Base-by-base conservation (phyloP, 495 filamentous ascomycete species). In the Penicillium robsamsonii region DNA sequence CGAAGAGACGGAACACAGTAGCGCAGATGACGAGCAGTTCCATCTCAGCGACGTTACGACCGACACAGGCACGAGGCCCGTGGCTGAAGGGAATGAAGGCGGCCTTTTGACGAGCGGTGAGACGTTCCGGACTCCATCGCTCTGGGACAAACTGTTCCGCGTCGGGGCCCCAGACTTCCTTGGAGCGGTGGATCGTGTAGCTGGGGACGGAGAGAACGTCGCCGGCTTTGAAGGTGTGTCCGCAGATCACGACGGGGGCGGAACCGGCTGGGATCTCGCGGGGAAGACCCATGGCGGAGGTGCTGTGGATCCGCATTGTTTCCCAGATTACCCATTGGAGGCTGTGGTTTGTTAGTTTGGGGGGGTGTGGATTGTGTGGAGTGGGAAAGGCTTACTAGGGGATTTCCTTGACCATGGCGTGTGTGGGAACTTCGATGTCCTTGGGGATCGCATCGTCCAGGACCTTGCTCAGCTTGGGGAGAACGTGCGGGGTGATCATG, bases 21-120 rank as follows among this genome's bases (percentile, higher is more conserved):
- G 81, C 81, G 38, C 85, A 85, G 55, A 95, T 94, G 46, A 92
- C 79, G 58, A 87, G 84, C 73, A 96, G 77, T 69, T 96, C 92
- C 91, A 96, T 95, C 80, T 96, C 92, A 0, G 92, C 92, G 18
- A 96, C 87, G 67, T 92, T 94, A 46, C 90, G 70, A 0, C 91
- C 91, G 15, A 96, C 89, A 59, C 91, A 96, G 5, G 87, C 81
- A 17, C 91, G 72, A 2, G 92, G 91, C 0, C 92, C 92, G 46
- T 88, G 81, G 56, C 82, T 87, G 69, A 96, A 96, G 0, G 92
- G 92, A 48, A 96, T 88, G 59, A 96, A 96, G 0, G 87, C 86
- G 17, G 79, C 79, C 72, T 90, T 91, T 64, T 92, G 90, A 44
- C 79, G 73, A 17, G 83, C 54, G 6, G 84, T 91, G 7, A 85